A percentile compares a stretch with the other conserved stretches of the same genome.
phyloP scores from a whole-genome alignment of 805 yeast species.

The Starmerella kuoi region DNA sequence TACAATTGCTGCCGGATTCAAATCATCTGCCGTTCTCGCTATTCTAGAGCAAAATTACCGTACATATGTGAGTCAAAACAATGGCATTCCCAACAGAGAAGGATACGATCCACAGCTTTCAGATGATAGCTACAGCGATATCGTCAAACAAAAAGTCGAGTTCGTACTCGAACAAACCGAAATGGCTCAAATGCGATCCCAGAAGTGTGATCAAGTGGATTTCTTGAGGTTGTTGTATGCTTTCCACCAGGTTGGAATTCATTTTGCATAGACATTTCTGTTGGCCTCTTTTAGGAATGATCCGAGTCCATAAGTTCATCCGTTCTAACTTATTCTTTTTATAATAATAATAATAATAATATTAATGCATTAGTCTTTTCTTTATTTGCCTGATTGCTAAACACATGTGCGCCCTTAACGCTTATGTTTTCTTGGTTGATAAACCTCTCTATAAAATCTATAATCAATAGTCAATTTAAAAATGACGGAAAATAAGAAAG shows the following conservation, averaged over 20 bases:
- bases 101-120: constrained; percentile 36
- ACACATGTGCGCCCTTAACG: no score
- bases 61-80: constrained; percentile 50
- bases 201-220: constrained; percentile 91
- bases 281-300: neutral
- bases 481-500: no score
- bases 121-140: constrained; percentile 28
- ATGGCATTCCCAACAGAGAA: constrained; percentile 29
- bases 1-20: constrained; percentile 85
- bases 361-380: no score
- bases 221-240: constrained; percentile 72
- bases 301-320: neutral
- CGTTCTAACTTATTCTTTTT: neutral
- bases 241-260: constrained; percentile 94
- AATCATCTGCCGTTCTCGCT: constrained; percentile 62
- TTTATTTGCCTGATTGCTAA: no score
- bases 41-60: constrained; percentile 81
- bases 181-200: constrained; percentile 73
- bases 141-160: constrained; percentile 59
- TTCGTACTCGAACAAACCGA: constrained; percentile 70
- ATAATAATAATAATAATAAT: no score
- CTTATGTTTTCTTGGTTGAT: no score
- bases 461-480: no score
- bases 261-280: constrained; percentile 52
- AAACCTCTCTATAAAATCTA: no score